Base-by-base conservation (phyloP, 2,329 filamentous ascomycete species). In the Pseudogymnoascus sp. region DNA sequence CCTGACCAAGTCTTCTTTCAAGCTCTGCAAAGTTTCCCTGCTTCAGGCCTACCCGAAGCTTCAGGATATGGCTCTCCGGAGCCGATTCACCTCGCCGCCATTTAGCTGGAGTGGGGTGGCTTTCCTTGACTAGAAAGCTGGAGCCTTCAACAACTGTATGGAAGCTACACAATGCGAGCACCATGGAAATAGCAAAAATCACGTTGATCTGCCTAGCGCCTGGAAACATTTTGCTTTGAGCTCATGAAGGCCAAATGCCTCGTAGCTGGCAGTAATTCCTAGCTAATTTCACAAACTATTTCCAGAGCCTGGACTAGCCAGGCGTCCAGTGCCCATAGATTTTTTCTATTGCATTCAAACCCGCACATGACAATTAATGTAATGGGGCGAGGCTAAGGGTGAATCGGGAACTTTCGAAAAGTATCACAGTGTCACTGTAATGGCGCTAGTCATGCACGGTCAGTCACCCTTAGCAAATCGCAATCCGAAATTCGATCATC, bases 41-140 rank as follows among this genome's bases (percentile, higher is more conserved):
- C 75, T 81, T 85, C 65, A 86, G 71, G 31, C 80, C 83, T 69
- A 86, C 85, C 60, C 83, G 79, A 56, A 86, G 73, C 37, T 82
- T 74, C 65, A 86, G 78, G 35, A 77, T 73, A 65, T 82, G 78
- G 16, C 76, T 72, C 50, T 78, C 75, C 40, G 80, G 76, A 2
- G 82, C 79, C 33, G 76, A 73, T 40, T 76, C 77, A 56, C 80
- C 70, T 64, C 75, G 76, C 7, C 72, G 76, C 83, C 83, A 86
- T 62, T 74, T 74, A 31, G 73, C 72, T 6, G 84, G 83, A 10
- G 81, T 79, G 67, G 73, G 67, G 70, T 86, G 82, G 14, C 74
- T 76, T 65, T 86, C 83, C 73, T 86, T 86, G 66, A 86, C 75
- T 14, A 8, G 35, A 14, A 37, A 13, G 35, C 14, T 37, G 35